Conservation (phyloP, 805 yeast species). For the Huiozyma naganishii region DNA sequence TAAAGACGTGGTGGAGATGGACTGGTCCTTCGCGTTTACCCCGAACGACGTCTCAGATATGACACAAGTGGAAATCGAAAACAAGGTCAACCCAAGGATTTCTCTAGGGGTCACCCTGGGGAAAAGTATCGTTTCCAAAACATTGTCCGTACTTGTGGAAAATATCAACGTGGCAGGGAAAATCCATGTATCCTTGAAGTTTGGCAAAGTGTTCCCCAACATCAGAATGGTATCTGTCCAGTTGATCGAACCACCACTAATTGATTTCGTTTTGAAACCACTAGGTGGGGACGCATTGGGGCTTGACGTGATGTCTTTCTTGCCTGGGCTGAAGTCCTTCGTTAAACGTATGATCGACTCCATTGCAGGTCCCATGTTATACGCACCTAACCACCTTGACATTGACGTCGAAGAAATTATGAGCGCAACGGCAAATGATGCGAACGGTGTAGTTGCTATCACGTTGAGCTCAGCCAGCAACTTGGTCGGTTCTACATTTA, state of each 20-base stretch:
- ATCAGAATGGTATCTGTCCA: slow-evolving; percentile 61
- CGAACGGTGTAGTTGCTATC: slow-evolving; percentile 59
- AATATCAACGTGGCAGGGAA: slow-evolving; percentile 69
- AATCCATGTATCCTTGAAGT: slow-evolving; percentile 50
- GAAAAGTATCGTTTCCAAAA: slow-evolving; percentile 67
- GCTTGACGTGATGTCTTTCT: slow-evolving; percentile 69
- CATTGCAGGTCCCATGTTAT: slow-evolving; percentile 63
- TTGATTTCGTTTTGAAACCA: slow-evolving; percentile 74
- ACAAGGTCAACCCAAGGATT: slow-evolving; percentile 68
- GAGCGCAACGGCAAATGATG: slow-evolving; percentile 53
- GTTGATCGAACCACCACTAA: slow-evolving; percentile 66
- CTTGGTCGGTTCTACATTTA: slow-evolving; percentile 32
- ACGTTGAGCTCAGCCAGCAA: slow-evolving; percentile 45
- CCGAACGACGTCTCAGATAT: slow-evolving; percentile 77
- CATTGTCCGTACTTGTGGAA: slow-evolving; percentile 68
- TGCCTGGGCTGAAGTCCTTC: slow-evolving; percentile 68
- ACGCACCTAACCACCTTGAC: slow-evolving; percentile 74
- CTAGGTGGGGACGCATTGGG: slow-evolving; percentile 88
- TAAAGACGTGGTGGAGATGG: slow-evolving; percentile 63
- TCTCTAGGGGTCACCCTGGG: slow-evolving; percentile 75
- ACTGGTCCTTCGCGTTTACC: slow-evolving; percentile 71
- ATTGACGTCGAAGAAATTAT: slow-evolving; percentile 63
- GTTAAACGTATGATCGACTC: slow-evolving; percentile 62
- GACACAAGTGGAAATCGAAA: slow-evolving; percentile 64
- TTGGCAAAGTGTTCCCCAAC: slow-evolving; percentile 65